Percentiles rank a stretch among this genome's conserved stretches.
Conservation (phyloP, 1,284 basidiomycete genomes). For the Ceratobasidium sp. region DNA sequence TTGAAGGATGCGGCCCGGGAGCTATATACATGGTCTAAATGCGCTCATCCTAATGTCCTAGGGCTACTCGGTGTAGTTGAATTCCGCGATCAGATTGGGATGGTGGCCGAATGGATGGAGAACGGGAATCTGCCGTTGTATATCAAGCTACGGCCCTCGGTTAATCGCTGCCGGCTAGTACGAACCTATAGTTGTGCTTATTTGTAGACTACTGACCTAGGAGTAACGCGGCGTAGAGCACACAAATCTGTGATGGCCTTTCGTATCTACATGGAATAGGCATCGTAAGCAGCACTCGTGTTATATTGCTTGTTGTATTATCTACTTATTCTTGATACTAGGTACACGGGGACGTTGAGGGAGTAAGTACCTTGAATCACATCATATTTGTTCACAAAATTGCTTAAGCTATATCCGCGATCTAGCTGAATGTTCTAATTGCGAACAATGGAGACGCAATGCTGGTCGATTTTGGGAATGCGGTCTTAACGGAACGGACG, state of each 20-base stretch:
- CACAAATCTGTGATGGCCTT: background rate
- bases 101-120: conserved; percentile 30
- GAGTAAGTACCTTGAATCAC: background rate
- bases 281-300: conserved; percentile 3
- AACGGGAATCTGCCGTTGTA: background rate
- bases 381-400: background rate
- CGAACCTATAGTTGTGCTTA: background rate
- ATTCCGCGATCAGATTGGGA: background rate
- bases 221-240: background rate
- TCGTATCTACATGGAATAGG: no score
- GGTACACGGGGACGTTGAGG: background rate
- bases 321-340: background rate
- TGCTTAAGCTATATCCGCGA: background rate
- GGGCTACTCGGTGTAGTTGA: conserved; percentile 1
- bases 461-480: no score
- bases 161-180: background rate
- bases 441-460: background rate
- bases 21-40: conserved; percentile 20
- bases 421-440: background rate
- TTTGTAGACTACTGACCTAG: background rate
- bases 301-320: background rate
- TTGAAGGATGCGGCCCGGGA: conserved; percentile 5
- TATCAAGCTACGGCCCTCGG: background rate
- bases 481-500: background rate
- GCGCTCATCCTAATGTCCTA: conserved; percentile 13